phyloP scores from a whole-genome alignment of 352 stramenopile species.

The Globisporangium sylvaticum region DNA sequence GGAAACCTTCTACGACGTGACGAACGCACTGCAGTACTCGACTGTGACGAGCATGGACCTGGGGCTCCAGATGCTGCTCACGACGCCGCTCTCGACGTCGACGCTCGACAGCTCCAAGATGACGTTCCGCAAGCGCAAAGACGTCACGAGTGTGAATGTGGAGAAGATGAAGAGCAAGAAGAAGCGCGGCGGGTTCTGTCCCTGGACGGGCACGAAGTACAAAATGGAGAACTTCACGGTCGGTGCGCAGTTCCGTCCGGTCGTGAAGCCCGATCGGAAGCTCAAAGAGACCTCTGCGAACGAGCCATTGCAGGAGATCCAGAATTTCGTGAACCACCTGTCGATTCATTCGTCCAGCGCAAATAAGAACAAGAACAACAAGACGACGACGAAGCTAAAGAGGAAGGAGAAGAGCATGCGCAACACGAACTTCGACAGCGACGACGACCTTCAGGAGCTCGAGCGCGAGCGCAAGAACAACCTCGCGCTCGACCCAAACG shows the following conservation, averaged over 20 bases:
- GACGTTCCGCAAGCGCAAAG: slow-evolving; percentile 56
- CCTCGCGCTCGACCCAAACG: neutral
- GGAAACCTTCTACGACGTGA: slow-evolving; percentile 62
- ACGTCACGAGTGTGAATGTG: slow-evolving; percentile 29
- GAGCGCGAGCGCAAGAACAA: slow-evolving; percentile 13
- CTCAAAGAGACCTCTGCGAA: slow-evolving; percentile 32
- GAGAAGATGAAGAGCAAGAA: slow-evolving; percentile 19
- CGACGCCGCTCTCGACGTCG: slow-evolving; percentile 59
- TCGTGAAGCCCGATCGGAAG: slow-evolving; percentile 47
- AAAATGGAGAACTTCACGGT: slow-evolving; percentile 70
- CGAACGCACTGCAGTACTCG: slow-evolving; percentile 42
- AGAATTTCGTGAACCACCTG: slow-evolving; percentile 59
- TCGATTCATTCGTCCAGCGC: slow-evolving; percentile 27
- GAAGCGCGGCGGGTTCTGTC: slow-evolving; percentile 27
- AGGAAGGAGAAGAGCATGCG: slow-evolving; percentile 35
- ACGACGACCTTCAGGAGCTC: slow-evolving; percentile 18
- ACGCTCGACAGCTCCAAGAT: slow-evolving; percentile 51
- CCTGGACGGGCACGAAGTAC: slow-evolving; percentile 69
- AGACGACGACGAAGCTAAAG: slow-evolving; percentile 1
- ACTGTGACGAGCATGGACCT: slow-evolving; percentile 69
- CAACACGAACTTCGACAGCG: slow-evolving; percentile 28
- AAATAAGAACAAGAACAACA: neutral
- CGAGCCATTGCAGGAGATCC: slow-evolving; percentile 42
- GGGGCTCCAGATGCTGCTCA: slow-evolving; percentile 68
- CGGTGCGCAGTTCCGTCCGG: slow-evolving; percentile 47